Evolutionary conservation across 202 grass and related monocot genomes (phyloP).

Genomic region (Zoysia matrella): DNA sequence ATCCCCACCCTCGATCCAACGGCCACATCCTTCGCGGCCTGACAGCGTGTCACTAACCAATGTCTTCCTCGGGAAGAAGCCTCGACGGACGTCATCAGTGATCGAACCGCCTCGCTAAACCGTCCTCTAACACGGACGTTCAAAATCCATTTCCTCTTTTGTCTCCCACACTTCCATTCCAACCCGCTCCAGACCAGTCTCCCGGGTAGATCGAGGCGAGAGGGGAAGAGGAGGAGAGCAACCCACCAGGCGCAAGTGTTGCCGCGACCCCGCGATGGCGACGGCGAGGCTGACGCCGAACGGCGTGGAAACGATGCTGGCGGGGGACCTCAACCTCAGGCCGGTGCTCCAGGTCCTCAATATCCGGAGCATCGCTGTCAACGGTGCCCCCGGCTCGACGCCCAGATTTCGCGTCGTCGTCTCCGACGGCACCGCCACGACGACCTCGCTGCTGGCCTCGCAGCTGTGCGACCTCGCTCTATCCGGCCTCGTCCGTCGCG

Average conservation of each 20-base stretch:
- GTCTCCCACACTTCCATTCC: background rate
- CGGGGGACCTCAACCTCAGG: slow-evolving; percentile 66
- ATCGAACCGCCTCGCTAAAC: slow-evolving; percentile 3
- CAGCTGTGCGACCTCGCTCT: slow-evolving; percentile 70
- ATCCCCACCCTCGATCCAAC: background rate
- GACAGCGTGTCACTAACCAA: background rate
- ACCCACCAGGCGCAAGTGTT: background rate
- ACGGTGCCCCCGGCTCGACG: background rate
- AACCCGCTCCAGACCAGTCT: background rate
- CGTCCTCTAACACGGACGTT: background rate
- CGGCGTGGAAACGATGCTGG: slow-evolving; percentile 57
- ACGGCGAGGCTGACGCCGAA: slow-evolving; percentile 60
- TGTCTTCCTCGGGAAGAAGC: slow-evolving; percentile 33
- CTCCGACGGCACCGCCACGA: slow-evolving; percentile 59
- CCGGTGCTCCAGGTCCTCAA: slow-evolving; percentile 76
- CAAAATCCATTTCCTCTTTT: slow-evolving; percentile 12
- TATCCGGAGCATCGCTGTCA: slow-evolving; percentile 50
- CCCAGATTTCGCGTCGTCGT: slow-evolving; percentile 62
- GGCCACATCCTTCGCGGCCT: background rate
- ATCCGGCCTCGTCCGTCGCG: slow-evolving; percentile 54
- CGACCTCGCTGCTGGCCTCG: slow-evolving; percentile 52
- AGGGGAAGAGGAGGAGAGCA: background rate
- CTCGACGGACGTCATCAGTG: background rate
- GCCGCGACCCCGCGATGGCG: slow-evolving; percentile 16
- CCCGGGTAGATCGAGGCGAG: background rate